These are phyloP conservation scores for Russula lepida DNA, from an alignment of 768 basidiomycete genomes.

Conservation along the genomic window DNA sequence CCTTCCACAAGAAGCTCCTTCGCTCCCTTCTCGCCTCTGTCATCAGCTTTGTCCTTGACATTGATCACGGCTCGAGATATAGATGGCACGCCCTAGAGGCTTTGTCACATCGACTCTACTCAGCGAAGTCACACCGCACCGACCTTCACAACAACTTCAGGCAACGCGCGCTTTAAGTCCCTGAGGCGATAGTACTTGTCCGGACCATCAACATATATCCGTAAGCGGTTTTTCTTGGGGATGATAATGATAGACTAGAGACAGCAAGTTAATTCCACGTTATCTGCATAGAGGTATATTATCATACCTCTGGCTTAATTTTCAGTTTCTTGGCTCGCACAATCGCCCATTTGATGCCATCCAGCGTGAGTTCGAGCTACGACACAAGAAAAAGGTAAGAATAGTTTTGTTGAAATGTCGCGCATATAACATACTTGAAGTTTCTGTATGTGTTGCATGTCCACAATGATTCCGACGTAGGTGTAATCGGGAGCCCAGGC, in stretches of 20 bases:
- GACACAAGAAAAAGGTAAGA: not conserved
- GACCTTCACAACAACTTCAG: conserved; percentile 88
- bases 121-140: conserved; percentile 1
- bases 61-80: conserved; percentile 94
- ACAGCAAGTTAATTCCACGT: not conserved
- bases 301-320: conserved; percentile 70
- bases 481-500: conserved; percentile 92
- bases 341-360: conserved; percentile 90
- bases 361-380: conserved; percentile 86
- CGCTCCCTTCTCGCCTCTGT: conserved; percentile 72
- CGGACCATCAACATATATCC: conserved; percentile 69
- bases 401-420: not conserved
- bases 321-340: conserved; percentile 83
- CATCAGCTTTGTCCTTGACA: conserved; percentile 82
- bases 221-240: conserved; percentile 61
- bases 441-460: conserved; percentile 78
- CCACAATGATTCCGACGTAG: conserved; percentile 89
- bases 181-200: conserved; percentile 81
- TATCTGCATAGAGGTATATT: not conserved
- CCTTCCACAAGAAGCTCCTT: conserved; percentile 95
- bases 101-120: not conserved
- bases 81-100: conserved; percentile 64
- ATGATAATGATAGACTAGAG: conserved; percentile 66
- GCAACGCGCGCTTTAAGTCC: conserved; percentile 75
- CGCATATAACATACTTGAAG: conserved; percentile 52